Percentiles rank a stretch among this genome's conserved stretches.
These are phyloP conservation scores for Hypoxylon sp. DNA, from an alignment of 2,329 filamentous ascomycete species.

Conservation along the genomic window DNA sequence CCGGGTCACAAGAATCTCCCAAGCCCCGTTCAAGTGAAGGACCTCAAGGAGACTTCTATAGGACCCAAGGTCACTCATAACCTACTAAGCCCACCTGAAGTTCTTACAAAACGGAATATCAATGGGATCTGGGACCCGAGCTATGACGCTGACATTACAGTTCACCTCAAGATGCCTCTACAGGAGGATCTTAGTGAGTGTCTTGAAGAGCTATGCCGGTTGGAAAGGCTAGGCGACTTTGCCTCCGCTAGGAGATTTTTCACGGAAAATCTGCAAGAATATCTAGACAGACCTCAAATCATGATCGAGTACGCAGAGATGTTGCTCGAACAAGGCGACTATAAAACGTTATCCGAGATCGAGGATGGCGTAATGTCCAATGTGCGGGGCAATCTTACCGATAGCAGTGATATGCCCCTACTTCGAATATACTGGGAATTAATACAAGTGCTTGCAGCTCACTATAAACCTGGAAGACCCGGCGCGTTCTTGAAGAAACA, in stretches of 20 bases:
- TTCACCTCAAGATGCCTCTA: conserved; percentile 46
- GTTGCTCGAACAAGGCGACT: conserved; percentile 51
- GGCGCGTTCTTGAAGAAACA: neutral
- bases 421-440: conserved; percentile 43
- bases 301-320: conserved; percentile 52
- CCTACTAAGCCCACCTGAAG: neutral
- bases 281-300: conserved; percentile 48
- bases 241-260: conserved; percentile 44
- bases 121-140: conserved; percentile 40
- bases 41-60: neutral
- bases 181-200: conserved; percentile 48
- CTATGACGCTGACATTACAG: conserved; percentile 39
- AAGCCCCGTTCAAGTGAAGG: neutral
- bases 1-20: neutral
- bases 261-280: conserved; percentile 41
- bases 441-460: conserved; percentile 31
- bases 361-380: conserved; percentile 33
- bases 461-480: conserved; percentile 28
- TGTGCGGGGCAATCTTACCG: neutral
- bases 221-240: conserved; percentile 51
- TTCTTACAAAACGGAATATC: conserved; percentile 31
- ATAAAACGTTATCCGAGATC: conserved; percentile 41
- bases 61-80: neutral
- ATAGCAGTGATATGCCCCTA: conserved; percentile 25
- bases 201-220: conserved; percentile 50